Percentiles rank a stretch among this genome's conserved stretches.
Conservation (phyloP, 1,284 basidiomycete species). For the Cronartium ribicola region DNA sequence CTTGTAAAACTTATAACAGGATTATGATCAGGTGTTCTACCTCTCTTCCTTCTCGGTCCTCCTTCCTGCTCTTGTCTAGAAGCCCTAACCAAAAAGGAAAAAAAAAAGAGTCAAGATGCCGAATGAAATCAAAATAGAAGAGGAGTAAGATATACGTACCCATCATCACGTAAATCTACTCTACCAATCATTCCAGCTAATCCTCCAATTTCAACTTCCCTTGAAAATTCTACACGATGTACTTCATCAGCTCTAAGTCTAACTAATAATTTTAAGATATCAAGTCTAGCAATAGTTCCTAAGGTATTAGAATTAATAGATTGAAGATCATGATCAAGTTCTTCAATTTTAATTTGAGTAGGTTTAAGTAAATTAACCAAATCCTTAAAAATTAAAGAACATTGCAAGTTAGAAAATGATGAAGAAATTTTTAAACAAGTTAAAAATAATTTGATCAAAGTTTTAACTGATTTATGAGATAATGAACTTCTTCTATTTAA, state of each 20-base stretch:
- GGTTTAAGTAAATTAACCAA: conserved; percentile 20
- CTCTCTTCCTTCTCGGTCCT: conserved; percentile 2
- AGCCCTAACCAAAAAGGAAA: not conserved
- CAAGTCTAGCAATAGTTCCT: conserved; percentile 61
- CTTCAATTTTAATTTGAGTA: conserved; percentile 38
- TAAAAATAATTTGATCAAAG: conserved; percentile 44
- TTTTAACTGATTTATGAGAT: conserved; percentile 43
- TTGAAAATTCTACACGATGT: conserved; percentile 72
- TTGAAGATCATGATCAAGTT: conserved; percentile 43
- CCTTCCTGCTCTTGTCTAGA: conserved; percentile 7
- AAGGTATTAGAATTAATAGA: conserved; percentile 42
- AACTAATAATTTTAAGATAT: conserved; percentile 79
- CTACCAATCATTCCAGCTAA: conserved; percentile 53
- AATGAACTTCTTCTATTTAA: conserved; percentile 27
- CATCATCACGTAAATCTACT: conserved; percentile 15
- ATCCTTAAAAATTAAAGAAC: conserved; percentile 43
- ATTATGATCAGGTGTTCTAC: not conserved
- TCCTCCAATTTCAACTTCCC: conserved; percentile 55
- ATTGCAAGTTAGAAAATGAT: conserved; percentile 35
- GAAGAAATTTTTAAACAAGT: conserved; percentile 44
- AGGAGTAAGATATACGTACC: not conserved
- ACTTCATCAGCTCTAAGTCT: conserved; percentile 84
- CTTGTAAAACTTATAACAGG: conserved; percentile 17
- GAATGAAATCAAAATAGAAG: not conserved
- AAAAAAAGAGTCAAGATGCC: not conserved